Evolutionary conservation across 352 stramenopile species (phyloP).

Genomic region (Pilasporangium apinafurcum): DNA sequence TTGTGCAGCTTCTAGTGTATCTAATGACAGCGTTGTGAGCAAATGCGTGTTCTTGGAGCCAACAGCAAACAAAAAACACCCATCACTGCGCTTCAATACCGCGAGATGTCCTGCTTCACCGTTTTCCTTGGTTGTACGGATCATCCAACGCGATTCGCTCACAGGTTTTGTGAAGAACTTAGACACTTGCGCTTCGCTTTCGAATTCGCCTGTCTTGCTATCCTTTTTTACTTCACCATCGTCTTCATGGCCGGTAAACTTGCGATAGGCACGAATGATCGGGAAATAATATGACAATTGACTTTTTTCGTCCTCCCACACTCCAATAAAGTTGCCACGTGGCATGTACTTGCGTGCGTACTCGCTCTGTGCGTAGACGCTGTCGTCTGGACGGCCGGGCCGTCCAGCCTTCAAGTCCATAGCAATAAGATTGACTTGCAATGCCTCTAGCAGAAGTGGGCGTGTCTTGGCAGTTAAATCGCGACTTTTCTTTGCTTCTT

Average conservation of each 20-base stretch:
- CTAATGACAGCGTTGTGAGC: slow-evolving; percentile 26
- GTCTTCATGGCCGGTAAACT: slow-evolving; percentile 81
- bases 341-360: slow-evolving; percentile 68
- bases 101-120: slow-evolving; percentile 67
- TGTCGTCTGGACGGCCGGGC: slow-evolving; percentile 58
- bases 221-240: slow-evolving; percentile 33
- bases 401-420: slow-evolving; percentile 64
- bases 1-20: slow-evolving; percentile 39
- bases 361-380: slow-evolving; percentile 53
- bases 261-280: slow-evolving; percentile 64
- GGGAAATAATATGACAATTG: slow-evolving; percentile 31
- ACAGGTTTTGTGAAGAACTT: slow-evolving; percentile 76
- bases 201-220: slow-evolving; percentile 9
- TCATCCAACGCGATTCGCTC: slow-evolving; percentile 34
- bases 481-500: slow-evolving; percentile 12
- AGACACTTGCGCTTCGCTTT: slow-evolving; percentile 31
- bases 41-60: slow-evolving; percentile 84
- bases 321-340: slow-evolving; percentile 65
- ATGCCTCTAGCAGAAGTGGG: slow-evolving; percentile 20
- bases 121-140: slow-evolving; percentile 78
- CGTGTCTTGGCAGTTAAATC: slow-evolving; percentile 41
- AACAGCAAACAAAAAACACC: slow-evolving; percentile 60
- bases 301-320: slow-evolving; percentile 18
- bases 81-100: slow-evolving; percentile 61
- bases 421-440: slow-evolving; percentile 21